Percentiles rank a stretch among this genome's conserved stretches.
Conservation (phyloP, 208 protist species). For the Wallacemonas rigidus region DNA sequence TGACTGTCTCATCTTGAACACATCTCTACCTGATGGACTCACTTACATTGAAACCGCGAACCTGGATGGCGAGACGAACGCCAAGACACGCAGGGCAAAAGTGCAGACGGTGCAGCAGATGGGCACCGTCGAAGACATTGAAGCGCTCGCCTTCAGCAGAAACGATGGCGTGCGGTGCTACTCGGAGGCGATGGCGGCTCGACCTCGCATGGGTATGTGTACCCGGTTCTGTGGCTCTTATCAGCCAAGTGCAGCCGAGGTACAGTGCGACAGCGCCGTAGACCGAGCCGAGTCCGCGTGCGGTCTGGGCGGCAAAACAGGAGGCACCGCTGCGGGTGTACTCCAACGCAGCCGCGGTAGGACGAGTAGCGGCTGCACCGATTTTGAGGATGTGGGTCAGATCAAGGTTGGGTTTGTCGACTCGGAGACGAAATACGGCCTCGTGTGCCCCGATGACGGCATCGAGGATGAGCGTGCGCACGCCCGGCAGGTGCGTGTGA, state of each 20-base stretch:
- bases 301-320: no score
- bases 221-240: not conserved
- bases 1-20: constrained; percentile 85
- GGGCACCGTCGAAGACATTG: constrained; percentile 75
- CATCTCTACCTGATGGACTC: constrained; percentile 70
- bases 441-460: not conserved
- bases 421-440: not conserved
- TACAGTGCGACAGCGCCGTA: no score
- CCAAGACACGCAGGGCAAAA: constrained; percentile 79
- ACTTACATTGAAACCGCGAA: constrained; percentile 91
- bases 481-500: not conserved
- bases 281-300: no score
- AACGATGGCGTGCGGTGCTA: not conserved
- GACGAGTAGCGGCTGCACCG: not conserved
- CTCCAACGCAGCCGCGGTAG: not conserved
- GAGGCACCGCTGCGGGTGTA: no score
- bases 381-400: not conserved
- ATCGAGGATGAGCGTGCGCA: constrained; percentile 1
- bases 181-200: constrained; percentile 12
- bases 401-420: not conserved
- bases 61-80: constrained; percentile 93
- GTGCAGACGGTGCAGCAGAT: constrained; percentile 59
- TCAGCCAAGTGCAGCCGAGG: not conserved
- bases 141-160: constrained; percentile 38
- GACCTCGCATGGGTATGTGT: constrained; percentile 2